Percentiles rank a stretch among this genome's conserved stretches.
Conservation (phyloP, 75 land plant species). For the Sequoiadendron giganteum region DNA sequence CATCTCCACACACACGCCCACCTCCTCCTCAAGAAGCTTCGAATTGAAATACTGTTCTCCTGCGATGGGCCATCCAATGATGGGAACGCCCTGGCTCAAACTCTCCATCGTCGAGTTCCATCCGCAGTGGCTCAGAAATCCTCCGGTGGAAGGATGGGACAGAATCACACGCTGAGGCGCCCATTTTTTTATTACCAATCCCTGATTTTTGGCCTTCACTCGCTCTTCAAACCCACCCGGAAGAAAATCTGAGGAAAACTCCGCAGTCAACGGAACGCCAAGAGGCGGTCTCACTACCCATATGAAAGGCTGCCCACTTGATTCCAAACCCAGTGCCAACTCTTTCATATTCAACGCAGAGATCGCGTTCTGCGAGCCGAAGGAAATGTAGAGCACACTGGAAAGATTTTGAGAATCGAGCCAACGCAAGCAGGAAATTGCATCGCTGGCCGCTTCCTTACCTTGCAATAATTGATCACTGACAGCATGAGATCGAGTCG, state of each 20-base stretch:
- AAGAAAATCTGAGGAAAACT: conserved; percentile 23
- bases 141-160: conserved; percentile 41
- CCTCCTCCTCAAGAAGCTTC: conserved; percentile 41
- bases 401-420: conserved; percentile 23
- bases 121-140: conserved; percentile 59
- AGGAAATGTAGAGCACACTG: conserved; percentile 57
- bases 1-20: conserved; percentile 35
- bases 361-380: conserved; percentile 46
- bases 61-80: conserved; percentile 51
- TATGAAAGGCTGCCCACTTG: conserved; percentile 35
- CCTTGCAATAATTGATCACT: background rate
- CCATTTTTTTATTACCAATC: conserved; percentile 34
- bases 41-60: conserved; percentile 47
- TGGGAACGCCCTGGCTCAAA: conserved; percentile 42
- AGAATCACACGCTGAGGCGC: conserved; percentile 51
- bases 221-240: conserved; percentile 41
- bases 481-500: background rate
- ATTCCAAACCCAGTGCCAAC: conserved; percentile 46
- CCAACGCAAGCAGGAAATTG: conserved; percentile 30
- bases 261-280: conserved; percentile 8
- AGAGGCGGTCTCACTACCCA: conserved; percentile 53
- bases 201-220: conserved; percentile 14
- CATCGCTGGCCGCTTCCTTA: background rate
- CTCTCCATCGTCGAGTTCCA: conserved; percentile 62
- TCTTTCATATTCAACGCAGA: conserved; percentile 40